These are phyloP conservation scores for Houttuynia cordata DNA, from an alignment of 164 flowering plant species.

Conservation along the genomic window DNA sequence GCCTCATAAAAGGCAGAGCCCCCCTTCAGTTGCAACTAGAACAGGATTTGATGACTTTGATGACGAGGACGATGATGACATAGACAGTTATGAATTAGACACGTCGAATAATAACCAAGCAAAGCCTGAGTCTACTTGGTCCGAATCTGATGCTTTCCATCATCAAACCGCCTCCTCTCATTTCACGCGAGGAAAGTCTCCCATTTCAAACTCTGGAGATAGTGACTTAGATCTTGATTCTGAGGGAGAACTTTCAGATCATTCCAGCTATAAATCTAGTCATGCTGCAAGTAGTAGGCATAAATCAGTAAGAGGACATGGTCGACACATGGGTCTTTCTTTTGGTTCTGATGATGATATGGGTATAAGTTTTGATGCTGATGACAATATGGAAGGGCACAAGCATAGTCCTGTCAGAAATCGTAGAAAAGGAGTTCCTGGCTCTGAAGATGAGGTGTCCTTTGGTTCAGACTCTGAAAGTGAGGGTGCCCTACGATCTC, in stretches of 20 bases:
- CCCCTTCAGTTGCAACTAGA: slow-evolving; percentile 11
- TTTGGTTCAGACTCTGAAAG: slow-evolving; percentile 40
- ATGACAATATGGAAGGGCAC: slow-evolving; percentile 22
- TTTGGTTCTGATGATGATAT: slow-evolving; percentile 46
- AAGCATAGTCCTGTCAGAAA: slow-evolving; percentile 17
- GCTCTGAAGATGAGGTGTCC: slow-evolving; percentile 16
- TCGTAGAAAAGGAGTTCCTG: slow-evolving; percentile 15
- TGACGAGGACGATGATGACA: slow-evolving; percentile 75
- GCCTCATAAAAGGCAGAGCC: slow-evolving; percentile 11
- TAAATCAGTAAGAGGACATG: slow-evolving; percentile 23
- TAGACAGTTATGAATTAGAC: slow-evolving; percentile 77
- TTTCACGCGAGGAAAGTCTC: slow-evolving; percentile 12
- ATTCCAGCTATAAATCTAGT: slow-evolving; percentile 56
- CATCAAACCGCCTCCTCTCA: slow-evolving; percentile 5
- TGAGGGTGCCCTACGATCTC: slow-evolving; percentile 11
- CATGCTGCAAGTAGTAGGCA: slow-evolving; percentile 40
- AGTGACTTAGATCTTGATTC: slow-evolving; percentile 33
- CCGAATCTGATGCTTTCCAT: slow-evolving; percentile 38
- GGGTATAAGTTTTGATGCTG: slow-evolving; percentile 33
- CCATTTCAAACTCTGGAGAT: slow-evolving; percentile 29
- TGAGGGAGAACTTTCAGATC: slow-evolving; percentile 47
- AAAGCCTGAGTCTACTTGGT: slow-evolving; percentile 22
- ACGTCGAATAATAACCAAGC: slow-evolving; percentile 15
- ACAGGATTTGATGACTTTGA: slow-evolving; percentile 90
- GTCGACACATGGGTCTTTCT: slow-evolving; percentile 24